A percentile compares a stretch with the other conserved stretches of the same genome.
Evolutionary conservation across 2,329 filamentous ascomycete species (phyloP).

Genomic region (Talaromyces sp.): DNA sequence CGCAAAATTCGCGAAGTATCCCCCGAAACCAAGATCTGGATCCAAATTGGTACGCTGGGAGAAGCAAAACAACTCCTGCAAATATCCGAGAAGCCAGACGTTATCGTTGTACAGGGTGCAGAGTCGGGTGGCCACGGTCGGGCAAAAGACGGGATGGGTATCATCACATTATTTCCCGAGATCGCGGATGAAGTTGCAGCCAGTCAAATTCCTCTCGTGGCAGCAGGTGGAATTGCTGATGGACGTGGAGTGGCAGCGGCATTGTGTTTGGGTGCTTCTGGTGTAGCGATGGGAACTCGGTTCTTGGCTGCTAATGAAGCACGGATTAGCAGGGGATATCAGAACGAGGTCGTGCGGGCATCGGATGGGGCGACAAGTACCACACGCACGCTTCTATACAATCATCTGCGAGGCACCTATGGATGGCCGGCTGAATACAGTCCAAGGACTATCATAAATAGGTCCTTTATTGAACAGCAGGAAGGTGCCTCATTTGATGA

Average conservation of each 20-base stretch:
- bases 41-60: slow-evolving; percentile 57
- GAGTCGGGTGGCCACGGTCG: slow-evolving; percentile 61
- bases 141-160: slow-evolving; percentile 48
- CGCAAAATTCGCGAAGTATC: slow-evolving; percentile 45
- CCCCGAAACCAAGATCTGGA: slow-evolving; percentile 55
- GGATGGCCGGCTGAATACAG: slow-evolving; percentile 64
- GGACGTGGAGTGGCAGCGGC: slow-evolving; percentile 55
- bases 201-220: slow-evolving; percentile 50
- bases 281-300: slow-evolving; percentile 64
- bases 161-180: slow-evolving; percentile 57
- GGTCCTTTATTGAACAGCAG: slow-evolving; percentile 52
- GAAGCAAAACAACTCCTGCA: slow-evolving; percentile 51
- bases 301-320: slow-evolving; percentile 61
- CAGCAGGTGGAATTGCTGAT: slow-evolving; percentile 58
- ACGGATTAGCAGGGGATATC: slow-evolving; percentile 55
- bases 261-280: slow-evolving; percentile 56
- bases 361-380: slow-evolving; percentile 57
- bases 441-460: slow-evolving; percentile 61
- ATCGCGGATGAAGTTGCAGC: slow-evolving; percentile 47
- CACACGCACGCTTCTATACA: slow-evolving; percentile 56
- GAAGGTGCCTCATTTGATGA: slow-evolving; percentile 50
- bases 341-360: slow-evolving; percentile 53
- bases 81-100: slow-evolving; percentile 49
- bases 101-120: slow-evolving; percentile 57
- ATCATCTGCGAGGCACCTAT: slow-evolving; percentile 58